Base-by-base conservation (phyloP, 2,329 filamentous ascomycete species). In the Fusarium sp. region DNA sequence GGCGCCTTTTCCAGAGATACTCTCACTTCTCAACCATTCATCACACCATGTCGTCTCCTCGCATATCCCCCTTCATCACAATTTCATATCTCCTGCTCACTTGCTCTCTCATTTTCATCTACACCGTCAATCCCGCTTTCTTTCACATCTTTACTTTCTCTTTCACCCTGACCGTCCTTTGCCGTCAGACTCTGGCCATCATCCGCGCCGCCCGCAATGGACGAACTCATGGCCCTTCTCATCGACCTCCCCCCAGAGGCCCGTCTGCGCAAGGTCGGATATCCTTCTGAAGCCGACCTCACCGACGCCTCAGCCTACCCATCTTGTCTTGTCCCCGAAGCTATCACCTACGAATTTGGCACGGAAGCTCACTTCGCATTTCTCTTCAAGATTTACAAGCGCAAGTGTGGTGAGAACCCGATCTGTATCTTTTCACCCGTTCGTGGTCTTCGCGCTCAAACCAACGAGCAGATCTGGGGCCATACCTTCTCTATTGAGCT, bases 181-280 rank as follows among this genome's bases (percentile, higher is more conserved):
- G 30, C 20, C 15, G 39, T 24, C 39, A 42, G n/a, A 16, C 14
- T 15, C 14, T 18, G 10, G 15, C 15, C 15, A 18, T 24, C 39
- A 9, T 24, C 6, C 7, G 12, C 11, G 7, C n/a, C 15, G 10
- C 7, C 7, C 22, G 5, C 22, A 8, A 50, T 50, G 47, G n/a
- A 50, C 0, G 16, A 31, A 0, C 47, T 33, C 12, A 15, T 24
- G 47, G 30, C 30, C 1, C 16, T 10, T 0, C 47, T 33, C 8
- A 24, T 50, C 30, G 15, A 31, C 14, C 30, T 33, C 4, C 47
- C 47, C 0, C 30, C 47, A 0, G 47, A 50, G 47, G 47, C 47
- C 0, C 30, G n/a, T 2, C 30, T 50, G 30, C 22, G 28, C 7
- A 33, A 16, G 28, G 22, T 31, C 6, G 47, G 30, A 6, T 33